Percentiles rank a stretch among this genome's conserved stretches.
Conservation (phyloP, 108 stramenopile genomes). For the Cyclotella atomus region DNA sequence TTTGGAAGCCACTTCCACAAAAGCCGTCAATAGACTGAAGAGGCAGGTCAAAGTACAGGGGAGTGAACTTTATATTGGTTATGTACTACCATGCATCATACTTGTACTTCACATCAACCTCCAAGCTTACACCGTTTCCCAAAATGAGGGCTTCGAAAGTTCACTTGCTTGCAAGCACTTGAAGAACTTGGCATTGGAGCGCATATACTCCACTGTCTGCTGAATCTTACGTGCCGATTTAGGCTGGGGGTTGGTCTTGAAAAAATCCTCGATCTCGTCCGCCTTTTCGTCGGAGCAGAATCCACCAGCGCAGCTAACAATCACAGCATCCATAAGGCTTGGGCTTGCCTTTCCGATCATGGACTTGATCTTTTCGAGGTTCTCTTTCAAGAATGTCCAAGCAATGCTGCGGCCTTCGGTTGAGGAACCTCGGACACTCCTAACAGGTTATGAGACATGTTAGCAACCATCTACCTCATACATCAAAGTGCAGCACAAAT, state of each 20-base stretch:
- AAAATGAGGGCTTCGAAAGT: slow-evolving; percentile 45
- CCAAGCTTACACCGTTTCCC: background rate
- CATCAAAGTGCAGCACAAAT: background rate
- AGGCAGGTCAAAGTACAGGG: too few relatives aligned
- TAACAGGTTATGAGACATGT: background rate
- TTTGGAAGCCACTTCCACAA: too few relatives aligned
- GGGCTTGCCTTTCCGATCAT: slow-evolving; percentile 90
- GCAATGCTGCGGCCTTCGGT: slow-evolving; percentile 81
- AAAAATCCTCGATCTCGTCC: slow-evolving; percentile 91
- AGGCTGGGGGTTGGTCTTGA: slow-evolving; percentile 82
- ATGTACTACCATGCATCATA: too few relatives aligned
- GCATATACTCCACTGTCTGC: slow-evolving; percentile 85
- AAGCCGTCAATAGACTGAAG: too few relatives aligned
- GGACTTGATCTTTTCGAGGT: slow-evolving; percentile 76
- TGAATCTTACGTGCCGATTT: slow-evolving; percentile 82
- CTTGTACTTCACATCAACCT: too few relatives aligned
- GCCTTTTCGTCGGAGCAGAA: slow-evolving; percentile 85
- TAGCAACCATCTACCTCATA: background rate
- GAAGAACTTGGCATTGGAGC: slow-evolving; percentile 80
- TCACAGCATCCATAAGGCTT: slow-evolving; percentile 91
- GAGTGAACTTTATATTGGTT: too few relatives aligned
- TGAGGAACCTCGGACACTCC: slow-evolving; percentile 66
- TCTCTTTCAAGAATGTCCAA: slow-evolving; percentile 91
- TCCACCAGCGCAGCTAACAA: slow-evolving; percentile 82
- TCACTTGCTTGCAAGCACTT: slow-evolving; percentile 63